Evolutionary conservation across 176 grass and related monocot species (phyloP).

Genomic region (Musa troglodytarum): DNA sequence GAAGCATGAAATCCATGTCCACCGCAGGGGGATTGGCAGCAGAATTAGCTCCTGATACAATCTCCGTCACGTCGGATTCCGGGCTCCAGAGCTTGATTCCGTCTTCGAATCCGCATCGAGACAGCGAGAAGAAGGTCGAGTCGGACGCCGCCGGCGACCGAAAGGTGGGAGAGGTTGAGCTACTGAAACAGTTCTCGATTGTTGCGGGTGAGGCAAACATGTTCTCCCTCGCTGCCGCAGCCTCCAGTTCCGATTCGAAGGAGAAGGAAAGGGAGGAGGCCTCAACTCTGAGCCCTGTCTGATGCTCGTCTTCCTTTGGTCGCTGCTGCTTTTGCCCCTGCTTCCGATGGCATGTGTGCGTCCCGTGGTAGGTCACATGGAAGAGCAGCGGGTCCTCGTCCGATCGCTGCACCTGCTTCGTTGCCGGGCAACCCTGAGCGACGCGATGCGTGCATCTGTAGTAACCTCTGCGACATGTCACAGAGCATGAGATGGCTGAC

Average conservation of each 20-base stretch:
- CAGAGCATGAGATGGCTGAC: background rate
- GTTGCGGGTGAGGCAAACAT: background rate
- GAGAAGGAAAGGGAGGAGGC: too few species aligned
- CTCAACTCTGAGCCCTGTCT: background rate
- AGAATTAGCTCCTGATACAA: background rate
- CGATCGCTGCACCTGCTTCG: slow-evolving; percentile 75
- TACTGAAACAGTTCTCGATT: background rate
- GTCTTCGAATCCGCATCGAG: slow-evolving; percentile 13
- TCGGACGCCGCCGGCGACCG: slow-evolving; percentile 12
- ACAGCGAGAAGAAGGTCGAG: background rate
- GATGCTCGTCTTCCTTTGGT: slow-evolving; percentile 11
- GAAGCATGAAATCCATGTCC: slow-evolving; percentile 24
- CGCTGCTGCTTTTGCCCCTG: background rate
- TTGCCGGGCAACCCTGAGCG: slow-evolving; percentile 48
- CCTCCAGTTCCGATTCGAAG: too few species aligned
- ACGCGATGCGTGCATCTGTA: slow-evolving; percentile 70
- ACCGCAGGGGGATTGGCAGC: slow-evolving; percentile 15
- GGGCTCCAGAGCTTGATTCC: background rate
- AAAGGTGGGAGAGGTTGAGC: slow-evolving; percentile 4
- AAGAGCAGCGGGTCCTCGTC: slow-evolving; percentile 48
- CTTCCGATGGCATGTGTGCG: slow-evolving; percentile 45
- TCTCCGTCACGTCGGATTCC: slow-evolving; percentile 17
- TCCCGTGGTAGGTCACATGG: slow-evolving; percentile 59
- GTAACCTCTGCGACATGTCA: slow-evolving; percentile 41
- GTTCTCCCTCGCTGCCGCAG: background rate